These are phyloP conservation scores for Trametes pubescens DNA, from an alignment of 1,284 basidiomycete genomes.

Conservation along the genomic window DNA sequence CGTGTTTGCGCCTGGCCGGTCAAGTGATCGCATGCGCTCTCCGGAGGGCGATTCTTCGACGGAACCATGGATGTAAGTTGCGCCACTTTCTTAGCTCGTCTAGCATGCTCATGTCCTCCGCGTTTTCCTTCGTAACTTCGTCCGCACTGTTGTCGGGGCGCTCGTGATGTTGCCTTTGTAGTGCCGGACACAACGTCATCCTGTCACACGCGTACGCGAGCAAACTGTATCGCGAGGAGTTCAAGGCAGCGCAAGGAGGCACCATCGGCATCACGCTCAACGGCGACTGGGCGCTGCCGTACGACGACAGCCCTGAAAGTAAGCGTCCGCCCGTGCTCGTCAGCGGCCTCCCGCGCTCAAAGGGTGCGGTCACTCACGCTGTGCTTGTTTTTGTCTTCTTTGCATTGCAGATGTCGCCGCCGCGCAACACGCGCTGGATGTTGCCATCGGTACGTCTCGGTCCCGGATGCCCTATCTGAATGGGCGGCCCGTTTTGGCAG, in stretches of 20 bases:
- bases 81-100: constrained; percentile 13
- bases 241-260: constrained; percentile 63
- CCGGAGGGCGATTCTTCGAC: constrained; percentile 66
- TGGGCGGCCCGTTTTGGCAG: constrained; percentile 8
- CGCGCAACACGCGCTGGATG: constrained; percentile 70
- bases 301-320: constrained; percentile 72
- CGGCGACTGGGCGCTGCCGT: constrained; percentile 75
- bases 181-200: constrained; percentile 74
- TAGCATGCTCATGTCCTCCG: constrained; percentile 9
- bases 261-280: constrained; percentile 80
- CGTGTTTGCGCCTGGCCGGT: constrained; percentile 73
- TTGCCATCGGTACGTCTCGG: constrained; percentile 62
- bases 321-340: constrained; percentile 35
- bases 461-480: constrained; percentile 15
- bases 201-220: constrained; percentile 74
- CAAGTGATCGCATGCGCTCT: constrained; percentile 63
- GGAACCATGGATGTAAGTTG: constrained; percentile 78
- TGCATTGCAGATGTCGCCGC: constrained; percentile 61
- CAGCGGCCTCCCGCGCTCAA: background rate
- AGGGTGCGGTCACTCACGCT: constrained; percentile 12
- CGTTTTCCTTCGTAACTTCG: constrained; percentile 3
- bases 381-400: constrained; percentile 8
- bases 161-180: constrained; percentile 34
- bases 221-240: constrained; percentile 69
- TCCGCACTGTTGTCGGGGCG: constrained; percentile 15